Evolutionary conservation across 75 land plant species (phyloP).

Genomic region (Sequoiadendron giganteum): DNA sequence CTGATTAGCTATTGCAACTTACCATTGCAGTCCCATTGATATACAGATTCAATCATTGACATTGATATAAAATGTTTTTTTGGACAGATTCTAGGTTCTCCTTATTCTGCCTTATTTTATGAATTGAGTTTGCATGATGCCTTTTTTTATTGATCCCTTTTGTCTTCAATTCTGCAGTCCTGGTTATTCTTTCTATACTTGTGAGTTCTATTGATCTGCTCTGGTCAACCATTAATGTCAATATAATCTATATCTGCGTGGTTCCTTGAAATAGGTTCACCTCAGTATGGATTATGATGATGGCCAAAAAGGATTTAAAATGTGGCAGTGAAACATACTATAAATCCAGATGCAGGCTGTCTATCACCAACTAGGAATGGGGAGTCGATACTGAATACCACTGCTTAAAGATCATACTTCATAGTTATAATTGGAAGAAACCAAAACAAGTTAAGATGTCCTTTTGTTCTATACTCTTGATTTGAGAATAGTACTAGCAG

Average conservation of each 20-base stretch:
- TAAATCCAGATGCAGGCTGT: not conserved
- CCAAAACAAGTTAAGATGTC: not conserved
- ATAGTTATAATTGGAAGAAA: not conserved
- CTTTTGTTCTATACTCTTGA: no score
- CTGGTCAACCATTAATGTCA: not conserved
- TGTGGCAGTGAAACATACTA: not conserved
- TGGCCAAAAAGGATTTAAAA: not conserved
- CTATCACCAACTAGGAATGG: not conserved
- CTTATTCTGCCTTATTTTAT: not conserved
- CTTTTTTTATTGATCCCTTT: not conserved
- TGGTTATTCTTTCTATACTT: not conserved
- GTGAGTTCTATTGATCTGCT: not conserved
- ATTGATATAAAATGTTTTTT: no score
- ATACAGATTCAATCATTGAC: not conserved
- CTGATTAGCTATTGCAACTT: no score
- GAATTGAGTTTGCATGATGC: not conserved
- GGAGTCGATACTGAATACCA: not conserved
- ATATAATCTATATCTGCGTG: not conserved
- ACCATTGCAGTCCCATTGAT: not conserved
- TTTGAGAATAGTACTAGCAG: no score
- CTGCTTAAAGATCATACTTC: not conserved
- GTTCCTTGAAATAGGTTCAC: not conserved
- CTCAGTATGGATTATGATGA: not conserved
- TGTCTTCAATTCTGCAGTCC: not conserved
- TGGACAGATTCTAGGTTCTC: not conserved